A percentile compares a stretch with the other conserved stretches of the same genome.
These are phyloP conservation scores for Chaetomium fimeti DNA, from an alignment of 495 filamentous ascomycete genomes.

Conservation along the genomic window DNA sequence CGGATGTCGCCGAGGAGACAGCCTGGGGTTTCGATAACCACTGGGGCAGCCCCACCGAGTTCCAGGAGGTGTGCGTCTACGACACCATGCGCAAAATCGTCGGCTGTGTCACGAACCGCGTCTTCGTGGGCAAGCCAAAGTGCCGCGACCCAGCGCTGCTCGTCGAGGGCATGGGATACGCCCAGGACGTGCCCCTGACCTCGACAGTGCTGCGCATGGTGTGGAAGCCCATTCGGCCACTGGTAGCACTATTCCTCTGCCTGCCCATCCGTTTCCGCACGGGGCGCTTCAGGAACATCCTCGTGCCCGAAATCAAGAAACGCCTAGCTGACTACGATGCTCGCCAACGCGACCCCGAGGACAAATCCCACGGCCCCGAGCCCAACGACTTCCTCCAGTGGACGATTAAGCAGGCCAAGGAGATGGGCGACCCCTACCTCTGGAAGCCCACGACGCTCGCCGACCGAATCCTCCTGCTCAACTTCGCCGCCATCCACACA, in stretches of 20 bases:
- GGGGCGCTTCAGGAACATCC: slow-evolving; percentile 31
- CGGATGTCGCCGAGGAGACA: slow-evolving; percentile 47
- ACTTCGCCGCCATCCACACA: slow-evolving; percentile 54
- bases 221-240: slow-evolving; percentile 41
- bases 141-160: slow-evolving; percentile 43
- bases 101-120: slow-evolving; percentile 39
- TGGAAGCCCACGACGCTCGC: slow-evolving; percentile 32
- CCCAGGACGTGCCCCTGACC: slow-evolving; percentile 38
- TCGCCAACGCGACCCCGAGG: slow-evolving; percentile 27
- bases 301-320: slow-evolving; percentile 36
- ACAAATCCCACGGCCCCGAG: slow-evolving; percentile 25
- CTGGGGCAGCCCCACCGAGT: slow-evolving; percentile 39
- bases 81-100: slow-evolving; percentile 37
- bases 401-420: slow-evolving; percentile 36
- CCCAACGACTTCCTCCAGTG: slow-evolving; percentile 47
- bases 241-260: slow-evolving; percentile 38
- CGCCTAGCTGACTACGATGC: slow-evolving; percentile 35
- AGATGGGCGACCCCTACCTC: slow-evolving; percentile 31
- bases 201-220: slow-evolving; percentile 37
- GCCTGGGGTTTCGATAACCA: slow-evolving; percentile 32
- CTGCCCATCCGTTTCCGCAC: slow-evolving; percentile 41
- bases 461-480: slow-evolving; percentile 41
- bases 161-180: slow-evolving; percentile 42
- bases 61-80: slow-evolving; percentile 42
- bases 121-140: slow-evolving; percentile 37